Evolutionary conservation across 441 rosid genomes (phyloP).

Genomic region (Arabidopsis lyrata): DNA sequence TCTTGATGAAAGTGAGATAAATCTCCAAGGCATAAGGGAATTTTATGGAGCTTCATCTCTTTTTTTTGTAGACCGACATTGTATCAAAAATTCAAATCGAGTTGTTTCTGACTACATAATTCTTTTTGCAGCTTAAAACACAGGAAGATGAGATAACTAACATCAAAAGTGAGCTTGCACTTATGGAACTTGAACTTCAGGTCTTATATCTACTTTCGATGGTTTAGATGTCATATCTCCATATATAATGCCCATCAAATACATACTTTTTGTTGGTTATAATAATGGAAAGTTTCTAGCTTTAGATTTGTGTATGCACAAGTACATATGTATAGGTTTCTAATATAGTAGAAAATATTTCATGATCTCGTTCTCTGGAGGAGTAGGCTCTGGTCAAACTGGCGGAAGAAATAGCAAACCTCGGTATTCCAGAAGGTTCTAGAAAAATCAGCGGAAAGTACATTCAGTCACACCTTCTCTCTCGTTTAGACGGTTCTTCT

Average conservation of each 20-base stretch:
- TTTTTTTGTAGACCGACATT: background rate
- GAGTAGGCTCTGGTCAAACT: constrained; percentile 64
- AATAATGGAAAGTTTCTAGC: constrained; percentile 4
- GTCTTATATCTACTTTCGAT: constrained; percentile 41
- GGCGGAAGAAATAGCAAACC: constrained; percentile 78
- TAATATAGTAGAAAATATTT: background rate
- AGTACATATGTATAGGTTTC: background rate
- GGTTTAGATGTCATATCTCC: background rate
- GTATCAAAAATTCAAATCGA: background rate
- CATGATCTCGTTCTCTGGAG: constrained; percentile 32
- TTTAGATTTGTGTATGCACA: constrained; percentile 1
- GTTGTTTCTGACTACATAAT: background rate
- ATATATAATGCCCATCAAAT: background rate
- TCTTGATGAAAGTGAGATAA: background rate
- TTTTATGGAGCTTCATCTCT: background rate
- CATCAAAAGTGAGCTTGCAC: constrained; percentile 83
- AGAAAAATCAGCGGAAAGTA: constrained; percentile 89
- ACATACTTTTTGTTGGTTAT: background rate
- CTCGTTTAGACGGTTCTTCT: constrained; percentile 71
- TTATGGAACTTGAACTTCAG: constrained; percentile 85
- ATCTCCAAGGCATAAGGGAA: background rate
- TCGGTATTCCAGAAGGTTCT: constrained; percentile 66
- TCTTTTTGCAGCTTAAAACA: constrained; percentile 55
- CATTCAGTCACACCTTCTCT: constrained; percentile 78
- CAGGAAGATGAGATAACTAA: constrained; percentile 65